Conservation (phyloP, 2,329 filamentous ascomycete species). For the Pseudopyrenochaeta lycopersici region DNA sequence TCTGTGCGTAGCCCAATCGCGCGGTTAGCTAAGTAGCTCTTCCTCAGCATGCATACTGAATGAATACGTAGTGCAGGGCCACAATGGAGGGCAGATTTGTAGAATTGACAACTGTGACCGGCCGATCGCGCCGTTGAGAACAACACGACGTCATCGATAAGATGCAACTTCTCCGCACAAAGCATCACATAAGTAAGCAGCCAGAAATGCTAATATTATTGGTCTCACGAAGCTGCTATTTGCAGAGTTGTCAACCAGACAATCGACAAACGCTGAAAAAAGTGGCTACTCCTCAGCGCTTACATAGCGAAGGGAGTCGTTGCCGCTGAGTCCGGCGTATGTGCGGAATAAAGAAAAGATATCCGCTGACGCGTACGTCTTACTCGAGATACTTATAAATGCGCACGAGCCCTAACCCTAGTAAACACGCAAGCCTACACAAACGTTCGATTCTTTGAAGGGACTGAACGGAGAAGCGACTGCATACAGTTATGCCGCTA, state of each 20-base stretch:
- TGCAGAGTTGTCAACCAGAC: neutral
- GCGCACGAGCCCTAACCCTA: neutral
- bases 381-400: neutral
- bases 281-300: neutral
- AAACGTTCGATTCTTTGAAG: neutral
- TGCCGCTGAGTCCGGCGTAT: neutral
- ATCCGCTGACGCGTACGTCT: neutral
- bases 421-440: neutral
- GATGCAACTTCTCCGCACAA: neutral
- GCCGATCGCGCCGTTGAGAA: neutral
- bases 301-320: neutral
- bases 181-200: neutral
- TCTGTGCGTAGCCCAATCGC: neutral
- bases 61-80: neutral
- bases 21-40: neutral
- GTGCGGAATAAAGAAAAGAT: neutral
- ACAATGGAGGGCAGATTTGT: neutral
- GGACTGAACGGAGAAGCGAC: neutral
- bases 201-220: neutral
- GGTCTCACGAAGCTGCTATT: neutral
- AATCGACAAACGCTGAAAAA: neutral
- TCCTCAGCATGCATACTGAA: neutral
- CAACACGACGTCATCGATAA: neutral
- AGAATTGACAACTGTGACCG: neutral
- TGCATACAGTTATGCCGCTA: neutral